Conservation (phyloP, 208 protist species). For the Trypanosoma theileri region DNA sequence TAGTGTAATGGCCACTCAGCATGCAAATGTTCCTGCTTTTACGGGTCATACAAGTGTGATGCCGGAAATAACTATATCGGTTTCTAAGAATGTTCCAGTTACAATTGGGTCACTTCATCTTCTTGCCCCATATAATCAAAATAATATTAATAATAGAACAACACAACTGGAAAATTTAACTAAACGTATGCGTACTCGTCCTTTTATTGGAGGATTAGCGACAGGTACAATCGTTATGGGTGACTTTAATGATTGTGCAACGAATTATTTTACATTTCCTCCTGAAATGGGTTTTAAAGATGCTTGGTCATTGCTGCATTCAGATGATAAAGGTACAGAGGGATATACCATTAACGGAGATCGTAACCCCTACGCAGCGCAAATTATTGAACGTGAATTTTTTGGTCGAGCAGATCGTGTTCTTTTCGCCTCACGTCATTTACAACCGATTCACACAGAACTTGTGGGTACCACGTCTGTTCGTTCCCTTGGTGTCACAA, state of each 20-base stretch:
- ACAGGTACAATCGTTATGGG: conserved; percentile 41
- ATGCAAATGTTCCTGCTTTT: conserved; percentile 47
- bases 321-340: conserved; percentile 27
- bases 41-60: conserved; percentile 48
- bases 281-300: conserved; percentile 42
- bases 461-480: conserved; percentile 51
- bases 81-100: conserved; percentile 34
- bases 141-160: conserved; percentile 48
- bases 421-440: conserved; percentile 36
- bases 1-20: conserved; percentile 22
- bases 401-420: conserved; percentile 60
- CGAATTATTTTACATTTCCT: conserved; percentile 40
- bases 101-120: conserved; percentile 54
- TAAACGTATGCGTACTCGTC: conserved; percentile 26
- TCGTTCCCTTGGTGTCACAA: conserved; percentile 28
- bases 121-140: conserved; percentile 53
- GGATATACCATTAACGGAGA: conserved; percentile 62
- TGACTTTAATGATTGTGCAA: conserved; percentile 58
- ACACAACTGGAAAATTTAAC: conserved; percentile 45
- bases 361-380: conserved; percentile 40
- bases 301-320: conserved; percentile 44
- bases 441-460: conserved; percentile 46
- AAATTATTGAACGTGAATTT: conserved; percentile 65
- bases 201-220: conserved; percentile 11
- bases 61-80: conserved; percentile 39